Conservation (phyloP, 169 alveolate genomes). For the Haemoproteus tartakovskyi region DNA sequence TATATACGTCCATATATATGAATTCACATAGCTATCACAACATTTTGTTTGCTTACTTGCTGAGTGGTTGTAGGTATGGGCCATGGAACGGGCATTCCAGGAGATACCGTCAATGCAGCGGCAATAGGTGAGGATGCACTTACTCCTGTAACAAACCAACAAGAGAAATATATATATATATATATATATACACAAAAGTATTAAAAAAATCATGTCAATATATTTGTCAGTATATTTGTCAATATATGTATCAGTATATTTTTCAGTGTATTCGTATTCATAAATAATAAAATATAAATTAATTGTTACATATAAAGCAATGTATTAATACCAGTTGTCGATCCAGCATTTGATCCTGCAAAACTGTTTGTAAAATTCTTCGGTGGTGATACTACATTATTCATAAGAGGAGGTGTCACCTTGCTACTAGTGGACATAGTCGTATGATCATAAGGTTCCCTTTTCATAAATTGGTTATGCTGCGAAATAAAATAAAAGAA, state of each 20-base stretch:
- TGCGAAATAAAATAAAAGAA: too few relatives aligned
- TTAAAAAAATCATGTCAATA: too few relatives aligned
- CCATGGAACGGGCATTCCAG: constrained; percentile 90
- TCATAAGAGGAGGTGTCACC: too few relatives aligned
- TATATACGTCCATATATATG: not conserved
- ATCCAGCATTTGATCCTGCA: too few relatives aligned
- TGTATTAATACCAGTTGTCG: too few relatives aligned
- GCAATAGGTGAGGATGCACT: constrained; percentile 83
- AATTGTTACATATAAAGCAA: too few relatives aligned
- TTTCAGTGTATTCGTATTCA: too few relatives aligned
- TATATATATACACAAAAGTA: not conserved
- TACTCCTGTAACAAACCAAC: constrained; percentile 3
- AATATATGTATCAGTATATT: too few relatives aligned
- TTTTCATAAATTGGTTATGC: constrained; percentile 9
- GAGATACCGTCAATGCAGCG: constrained; percentile 82
- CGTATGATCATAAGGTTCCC: constrained; percentile 34
- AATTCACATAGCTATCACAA: constrained; percentile 11
- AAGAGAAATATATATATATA: not conserved
- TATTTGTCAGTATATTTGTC: too few relatives aligned
- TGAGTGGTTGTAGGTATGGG: constrained; percentile 88
- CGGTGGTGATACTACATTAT: too few relatives aligned
- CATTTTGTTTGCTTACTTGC: constrained; percentile 71
- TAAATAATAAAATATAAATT: too few relatives aligned
- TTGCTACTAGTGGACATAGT: too few relatives aligned
- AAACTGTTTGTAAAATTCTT: not conserved